Percentiles rank a stretch among this genome's conserved stretches.
Conservation (phyloP, 2,329 filamentous ascomycete genomes). For the Aspergillus phoenicis region DNA sequence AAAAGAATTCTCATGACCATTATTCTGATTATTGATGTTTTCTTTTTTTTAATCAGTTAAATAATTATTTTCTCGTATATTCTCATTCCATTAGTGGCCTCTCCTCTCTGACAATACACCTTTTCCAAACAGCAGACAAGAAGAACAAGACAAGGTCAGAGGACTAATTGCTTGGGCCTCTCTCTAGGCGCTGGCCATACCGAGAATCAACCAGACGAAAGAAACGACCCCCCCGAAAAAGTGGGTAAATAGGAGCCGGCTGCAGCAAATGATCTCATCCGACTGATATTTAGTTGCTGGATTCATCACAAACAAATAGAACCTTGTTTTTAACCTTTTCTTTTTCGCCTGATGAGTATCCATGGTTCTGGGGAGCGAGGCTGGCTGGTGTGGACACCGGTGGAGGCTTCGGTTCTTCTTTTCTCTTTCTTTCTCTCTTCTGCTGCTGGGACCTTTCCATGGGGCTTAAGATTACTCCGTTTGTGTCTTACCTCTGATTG, state of each 20-base stretch:
- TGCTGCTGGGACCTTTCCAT: background rate
- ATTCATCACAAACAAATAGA: slow-evolving; percentile 18
- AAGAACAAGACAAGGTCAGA: background rate
- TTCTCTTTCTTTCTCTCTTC: background rate
- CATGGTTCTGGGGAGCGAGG: slow-evolving; percentile 20
- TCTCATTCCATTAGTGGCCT: no score
- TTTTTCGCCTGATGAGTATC: slow-evolving; percentile 27
- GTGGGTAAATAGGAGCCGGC: slow-evolving; percentile 10
- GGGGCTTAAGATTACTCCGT: slow-evolving; percentile 5
- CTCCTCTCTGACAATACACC: no score
- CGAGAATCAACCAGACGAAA: slow-evolving; percentile 13
- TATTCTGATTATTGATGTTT: background rate
- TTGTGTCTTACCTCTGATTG: background rate
- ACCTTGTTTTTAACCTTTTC: slow-evolving; percentile 25
- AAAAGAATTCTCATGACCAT: background rate
- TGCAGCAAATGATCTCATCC: slow-evolving; percentile 17
- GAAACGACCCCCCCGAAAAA: background rate
- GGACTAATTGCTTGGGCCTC: slow-evolving; percentile 14
- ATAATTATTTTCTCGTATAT: background rate
- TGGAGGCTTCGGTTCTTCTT: background rate
- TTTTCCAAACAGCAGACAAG: no score
- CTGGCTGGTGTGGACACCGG: slow-evolving; percentile 1
- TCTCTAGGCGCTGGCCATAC: slow-evolving; percentile 14
- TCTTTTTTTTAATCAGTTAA: background rate
- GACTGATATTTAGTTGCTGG: slow-evolving; percentile 2